A percentile compares a stretch with the other conserved stretches of the same genome.
phyloP scores from a whole-genome alignment of 2,329 filamentous ascomycete species.

The Penicillium digitatum region DNA sequence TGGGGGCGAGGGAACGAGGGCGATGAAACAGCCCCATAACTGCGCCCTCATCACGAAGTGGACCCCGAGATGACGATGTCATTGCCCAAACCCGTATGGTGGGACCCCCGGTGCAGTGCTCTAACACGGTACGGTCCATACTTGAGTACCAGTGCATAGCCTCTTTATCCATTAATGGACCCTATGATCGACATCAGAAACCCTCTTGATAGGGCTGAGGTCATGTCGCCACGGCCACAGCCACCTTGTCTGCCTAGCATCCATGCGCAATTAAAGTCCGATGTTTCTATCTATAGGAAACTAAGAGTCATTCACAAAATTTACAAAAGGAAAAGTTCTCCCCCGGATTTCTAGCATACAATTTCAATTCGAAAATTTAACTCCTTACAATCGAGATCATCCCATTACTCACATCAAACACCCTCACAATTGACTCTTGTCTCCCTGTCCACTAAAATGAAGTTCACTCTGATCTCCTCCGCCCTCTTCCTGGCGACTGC shows the following conservation, averaged over 20 bases:
- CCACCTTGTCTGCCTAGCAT: background rate
- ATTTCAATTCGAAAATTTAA: background rate
- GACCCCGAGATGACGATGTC: slow-evolving; percentile 14
- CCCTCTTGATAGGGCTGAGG: slow-evolving; percentile 3
- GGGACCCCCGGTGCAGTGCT: background rate
- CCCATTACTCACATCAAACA: no score
- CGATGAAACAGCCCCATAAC: background rate
- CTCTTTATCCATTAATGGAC: background rate
- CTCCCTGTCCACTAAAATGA: slow-evolving; percentile 23
- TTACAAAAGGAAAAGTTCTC: slow-evolving; percentile 6
- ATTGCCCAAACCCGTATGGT: slow-evolving; percentile 3
- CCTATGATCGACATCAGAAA: slow-evolving; percentile 8
- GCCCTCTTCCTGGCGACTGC: slow-evolving; percentile 23
- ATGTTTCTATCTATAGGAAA: slow-evolving; percentile 16
- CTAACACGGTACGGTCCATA: background rate
- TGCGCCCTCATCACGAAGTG: slow-evolving; percentile 4
- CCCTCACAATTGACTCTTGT: background rate
- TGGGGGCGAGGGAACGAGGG: background rate
- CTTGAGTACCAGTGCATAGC: background rate
- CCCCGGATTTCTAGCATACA: background rate
- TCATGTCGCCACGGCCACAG: slow-evolving; percentile 21
- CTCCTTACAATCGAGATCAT: background rate
- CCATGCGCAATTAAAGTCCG: background rate
- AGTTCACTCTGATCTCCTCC: slow-evolving; percentile 26
- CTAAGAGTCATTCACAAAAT: background rate